Percentiles rank a stretch among this genome's conserved stretches.
Evolutionary conservation across 495 filamentous ascomycete species (phyloP).

Genomic region (Tirmania nivea): DNA sequence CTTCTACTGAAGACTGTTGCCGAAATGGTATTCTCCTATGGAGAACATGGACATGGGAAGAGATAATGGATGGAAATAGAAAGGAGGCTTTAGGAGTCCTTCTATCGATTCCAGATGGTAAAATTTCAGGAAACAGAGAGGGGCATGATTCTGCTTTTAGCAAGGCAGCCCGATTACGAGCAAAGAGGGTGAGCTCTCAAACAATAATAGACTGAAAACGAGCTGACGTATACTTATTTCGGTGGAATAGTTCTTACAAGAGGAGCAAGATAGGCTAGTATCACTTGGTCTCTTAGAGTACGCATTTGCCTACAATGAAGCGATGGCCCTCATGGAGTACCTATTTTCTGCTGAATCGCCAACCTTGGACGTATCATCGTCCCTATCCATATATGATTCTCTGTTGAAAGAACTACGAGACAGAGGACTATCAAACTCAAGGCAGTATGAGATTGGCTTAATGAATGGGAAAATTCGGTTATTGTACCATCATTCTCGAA

Average conservation of each 20-base stretch:
- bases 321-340: conserved; percentile 42
- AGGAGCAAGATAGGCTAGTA: conserved; percentile 33
- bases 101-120: conserved; percentile 10
- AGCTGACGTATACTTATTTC: conserved; percentile 4
- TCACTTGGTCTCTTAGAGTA: conserved; percentile 24
- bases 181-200: conserved; percentile 26
- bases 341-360: conserved; percentile 19
- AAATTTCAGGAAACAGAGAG: not conserved
- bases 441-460: conserved; percentile 30
- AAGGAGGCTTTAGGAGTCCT: conserved; percentile 25
- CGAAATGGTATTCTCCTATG: conserved; percentile 36
- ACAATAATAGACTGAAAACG: conserved; percentile 11
- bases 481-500: conserved; percentile 40
- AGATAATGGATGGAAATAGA: conserved; percentile 29
- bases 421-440: conserved; percentile 7
- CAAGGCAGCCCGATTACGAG: conserved; percentile 27
- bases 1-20: conserved; percentile 15
- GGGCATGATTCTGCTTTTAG: conserved; percentile 8
- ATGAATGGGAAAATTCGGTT: conserved; percentile 48
- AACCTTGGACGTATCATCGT: conserved; percentile 4
- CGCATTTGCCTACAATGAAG: conserved; percentile 35
- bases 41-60: conserved; percentile 52
- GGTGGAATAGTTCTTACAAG: conserved; percentile 28
- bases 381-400: conserved; percentile 9
- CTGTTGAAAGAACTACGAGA: conserved; percentile 8